These are phyloP conservation scores for Quercus parvula DNA, from an alignment of 306 rosid species.

Conservation along the genomic window DNA sequence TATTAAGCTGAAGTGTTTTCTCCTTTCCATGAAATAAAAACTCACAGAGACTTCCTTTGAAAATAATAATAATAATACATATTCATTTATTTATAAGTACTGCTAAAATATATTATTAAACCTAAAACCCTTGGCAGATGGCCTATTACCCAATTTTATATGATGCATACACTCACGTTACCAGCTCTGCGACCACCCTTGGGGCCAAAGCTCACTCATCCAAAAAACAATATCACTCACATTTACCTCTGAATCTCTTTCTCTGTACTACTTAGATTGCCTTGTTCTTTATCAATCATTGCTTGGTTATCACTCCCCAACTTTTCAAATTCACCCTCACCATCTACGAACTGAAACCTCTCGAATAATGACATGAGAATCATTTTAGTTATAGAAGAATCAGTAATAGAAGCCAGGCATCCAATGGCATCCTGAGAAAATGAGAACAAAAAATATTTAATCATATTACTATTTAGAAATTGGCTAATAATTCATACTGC, in stretches of 20 bases:
- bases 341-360: slow-evolving; percentile 47
- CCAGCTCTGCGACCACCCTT: too few species aligned
- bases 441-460: neutral
- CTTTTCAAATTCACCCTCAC: slow-evolving; percentile 36
- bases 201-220: too few species aligned
- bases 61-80: neutral
- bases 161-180: neutral
- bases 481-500: neutral
- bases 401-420: slow-evolving; percentile 79
- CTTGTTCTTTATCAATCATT: slow-evolving; percentile 28
- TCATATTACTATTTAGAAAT: slow-evolving; percentile 3
- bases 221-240: neutral
- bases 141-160: neutral
- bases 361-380: slow-evolving; percentile 48
- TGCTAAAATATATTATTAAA: neutral
- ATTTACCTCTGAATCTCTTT: slow-evolving; percentile 55
- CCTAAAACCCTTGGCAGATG: too few species aligned
- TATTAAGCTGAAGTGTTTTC: neutral
- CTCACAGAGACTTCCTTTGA: neutral
- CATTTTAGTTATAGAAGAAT: slow-evolving; percentile 59
- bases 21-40: neutral
- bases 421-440: slow-evolving; percentile 72
- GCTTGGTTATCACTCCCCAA: slow-evolving; percentile 22
- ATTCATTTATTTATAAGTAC: neutral
- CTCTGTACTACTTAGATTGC: slow-evolving; percentile 36